Base-by-base conservation (phyloP, 345 rosid species). In the Mercurialis annua region DNA sequence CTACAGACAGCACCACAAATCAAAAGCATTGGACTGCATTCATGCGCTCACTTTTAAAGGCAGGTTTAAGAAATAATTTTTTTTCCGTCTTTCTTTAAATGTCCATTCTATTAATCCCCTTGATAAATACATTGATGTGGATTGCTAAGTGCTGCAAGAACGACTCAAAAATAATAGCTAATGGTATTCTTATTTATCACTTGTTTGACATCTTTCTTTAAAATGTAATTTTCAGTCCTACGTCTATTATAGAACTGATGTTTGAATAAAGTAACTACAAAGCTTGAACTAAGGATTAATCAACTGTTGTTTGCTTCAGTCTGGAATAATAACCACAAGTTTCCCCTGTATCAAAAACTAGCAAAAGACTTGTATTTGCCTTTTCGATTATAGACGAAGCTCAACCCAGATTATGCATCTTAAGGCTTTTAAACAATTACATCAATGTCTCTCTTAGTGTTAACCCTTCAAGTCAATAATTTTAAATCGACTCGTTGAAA, bases 1-100 rank as follows among this genome's bases (percentile, higher is more conserved):
- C 91, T 47, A 52, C 86, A 61, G 92, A 93, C 55, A 71, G 57
- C 67, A 72, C 74, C 26, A 78, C 87, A 61, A 87, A 84, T 71
- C 97, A 85, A 80, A 95, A 95, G 69, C 81, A 83, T 65, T 80
- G 87, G 84, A 87, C 87, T 62, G 70, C 65, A 65, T 93, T 92
- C 62, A 88, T 95, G 85, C 98, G 99, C 62, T 79, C 85, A n/a
- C 96, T 95, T 76, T 66, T 95, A 43, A 92, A 92, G 98, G 99
- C 77, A 76, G 70, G 85, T 69, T 54, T 66, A 52, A 54, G 20
- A 51, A 31, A 62, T 43, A 7, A 44, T 52, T 62, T 24, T 62
- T 59, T 31, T 26, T 51, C 4, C 16, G 61, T 20, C 8, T 34
- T 31, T 46, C 23, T 42, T 47, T 64, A 27, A 59, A 46, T 59